Base-by-base conservation (phyloP, 352 stramenopile species). In the Phytophthora rubi region DNA sequence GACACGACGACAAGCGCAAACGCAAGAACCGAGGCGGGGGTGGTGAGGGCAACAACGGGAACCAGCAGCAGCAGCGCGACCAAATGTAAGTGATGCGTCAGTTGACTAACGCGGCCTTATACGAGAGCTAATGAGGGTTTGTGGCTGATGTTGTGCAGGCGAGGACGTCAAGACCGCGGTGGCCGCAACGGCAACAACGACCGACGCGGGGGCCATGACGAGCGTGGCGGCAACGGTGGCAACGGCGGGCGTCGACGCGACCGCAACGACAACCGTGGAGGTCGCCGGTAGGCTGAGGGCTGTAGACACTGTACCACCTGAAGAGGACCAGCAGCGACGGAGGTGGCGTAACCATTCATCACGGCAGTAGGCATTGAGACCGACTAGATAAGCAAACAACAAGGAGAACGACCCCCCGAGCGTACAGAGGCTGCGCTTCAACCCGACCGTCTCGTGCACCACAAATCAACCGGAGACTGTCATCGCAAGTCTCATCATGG, bases 1-100 rank as follows among this genome's bases (percentile, higher is more conserved):
- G 48, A 6, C 61, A 77, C n/a, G 79, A 83, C 2, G 84, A 90
- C 15, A 88, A 88, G 60, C 70, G 79, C 33, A 77, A 82, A 51
- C 85, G 86, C 52, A 85, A 82, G 35, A 73, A 81, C 48, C 85
- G 90, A 59, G 72, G 75, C 37, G 33, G 70, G 2, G 53, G 53
- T 28, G 45, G 48, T 16, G 68, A 76, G 33, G 71, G 71, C 56
- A 72, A 74, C 35, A 74, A 65, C 33, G 58, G 55, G 13, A 71
- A 69, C 35, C 59, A 74, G 45, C 66, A 71, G 62, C 63, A 77
- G 60, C 78, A 88, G 32, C 81, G 82, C 7, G 82, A 91, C 5
- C 79, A 89, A 71, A 78, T 80, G 86, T 93, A 72, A 67, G 78
- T 69, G 39, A 18, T n/a, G 2, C 12, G 32, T 44, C 10, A 12